Percentiles rank a stretch among this genome's conserved stretches.
phyloP scores from a whole-genome alignment of 345 rosid genomes.

The Sonneratia alba region DNA sequence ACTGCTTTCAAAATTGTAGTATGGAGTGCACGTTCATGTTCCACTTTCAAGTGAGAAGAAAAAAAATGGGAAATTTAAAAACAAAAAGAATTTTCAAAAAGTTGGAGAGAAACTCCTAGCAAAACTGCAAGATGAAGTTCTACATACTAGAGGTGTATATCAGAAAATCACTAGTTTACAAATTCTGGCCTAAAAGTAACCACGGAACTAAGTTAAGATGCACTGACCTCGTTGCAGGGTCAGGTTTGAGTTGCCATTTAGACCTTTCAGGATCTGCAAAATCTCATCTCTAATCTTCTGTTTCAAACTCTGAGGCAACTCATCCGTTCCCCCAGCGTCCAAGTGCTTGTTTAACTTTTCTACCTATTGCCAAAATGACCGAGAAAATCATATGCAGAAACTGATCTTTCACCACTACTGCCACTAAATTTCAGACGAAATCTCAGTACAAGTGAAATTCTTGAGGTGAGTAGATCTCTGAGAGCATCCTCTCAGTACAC shows the following conservation, averaged over 20 bases:
- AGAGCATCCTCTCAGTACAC: neutral
- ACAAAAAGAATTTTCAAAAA: neutral
- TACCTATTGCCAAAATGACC: constrained; percentile 27
- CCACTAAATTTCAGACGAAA: too few relatives aligned
- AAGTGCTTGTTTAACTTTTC: constrained; percentile 47
- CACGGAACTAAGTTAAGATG: neutral
- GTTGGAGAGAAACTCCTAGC: neutral
- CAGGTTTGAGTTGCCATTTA: constrained; percentile 32
- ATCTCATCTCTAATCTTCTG: constrained; percentile 62
- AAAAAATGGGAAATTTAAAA: neutral
- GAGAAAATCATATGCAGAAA: neutral
- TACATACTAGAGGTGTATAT: neutral
- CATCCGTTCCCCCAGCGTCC: constrained; percentile 24
- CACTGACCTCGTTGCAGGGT: constrained; percentile 57
- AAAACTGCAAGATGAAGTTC: neutral
- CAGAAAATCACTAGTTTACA: neutral
- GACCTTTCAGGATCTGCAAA: constrained; percentile 40
- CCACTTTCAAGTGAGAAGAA: neutral
- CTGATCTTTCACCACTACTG: neutral
- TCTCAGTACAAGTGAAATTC: neutral
- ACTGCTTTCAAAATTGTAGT: neutral
- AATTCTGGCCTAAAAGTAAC: neutral
- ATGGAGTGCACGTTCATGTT: neutral
- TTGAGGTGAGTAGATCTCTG: neutral
- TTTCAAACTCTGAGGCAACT: constrained; percentile 45